Base-by-base conservation (phyloP, 1,284 basidiomycete genomes). In the Trametes sp. region DNA sequence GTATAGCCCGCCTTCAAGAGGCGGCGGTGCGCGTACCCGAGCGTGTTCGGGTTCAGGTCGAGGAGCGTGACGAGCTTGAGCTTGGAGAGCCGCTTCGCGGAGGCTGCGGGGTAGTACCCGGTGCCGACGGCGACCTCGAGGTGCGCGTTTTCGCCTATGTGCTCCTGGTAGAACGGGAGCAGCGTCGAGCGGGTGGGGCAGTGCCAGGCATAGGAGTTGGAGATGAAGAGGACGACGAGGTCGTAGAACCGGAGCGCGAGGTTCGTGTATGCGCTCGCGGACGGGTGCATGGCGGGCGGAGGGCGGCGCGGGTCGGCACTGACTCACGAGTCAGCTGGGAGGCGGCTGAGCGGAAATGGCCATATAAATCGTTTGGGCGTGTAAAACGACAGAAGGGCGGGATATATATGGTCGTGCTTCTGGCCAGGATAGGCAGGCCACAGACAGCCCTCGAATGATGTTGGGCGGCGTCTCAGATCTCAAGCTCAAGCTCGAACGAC, bases 51-150 rank as follows among this genome's bases (percentile, higher is more conserved):
- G 46, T 65, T 70, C 33, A 72, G 59, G 59, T 72, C 71, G 55
- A 71, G 60, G 8, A 73, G 62, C 11, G 68, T 65, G 42, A 71
- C 46, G 35, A 44, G 55, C 60, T 61, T 58, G 31, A 59, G 63
- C 52, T 68, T 67, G 2, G 63, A 51, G 41, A 73, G 60, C 3
- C 49, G 16, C 21, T 41, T 14, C 23, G 56, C 59, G 16, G 66
- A 57, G 1, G 44, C 36, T 19, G 70, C 63, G 48, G 62, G 67
- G 58, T 69, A 73, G 63, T 71, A 72, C 19, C 71, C 72, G 5
- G 70, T 69, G 23, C 71, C 70, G 36, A 66, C 68, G 10, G 69
- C 72, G 24, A 72, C 42, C 46, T 73, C 71, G 50, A 74, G 66
- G 55, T 74, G 71, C 7, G 69, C 60, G 16, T 61, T 26, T 26